Conservation (phyloP, 1,284 basidiomycete genomes). For the Fistulina hepatica region DNA sequence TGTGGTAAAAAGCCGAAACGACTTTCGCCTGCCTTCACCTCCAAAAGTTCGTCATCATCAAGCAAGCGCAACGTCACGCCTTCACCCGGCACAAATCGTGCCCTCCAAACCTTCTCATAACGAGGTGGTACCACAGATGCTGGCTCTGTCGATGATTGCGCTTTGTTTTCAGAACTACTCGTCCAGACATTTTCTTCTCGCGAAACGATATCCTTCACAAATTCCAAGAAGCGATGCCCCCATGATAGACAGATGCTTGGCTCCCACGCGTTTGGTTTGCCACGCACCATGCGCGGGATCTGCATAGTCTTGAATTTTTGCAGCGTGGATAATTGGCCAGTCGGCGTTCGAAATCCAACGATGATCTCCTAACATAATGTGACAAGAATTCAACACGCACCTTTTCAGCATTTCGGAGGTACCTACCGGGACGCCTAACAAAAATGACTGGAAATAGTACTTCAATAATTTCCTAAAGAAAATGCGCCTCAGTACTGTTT, state of each 20-base stretch:
- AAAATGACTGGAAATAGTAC: conserved; percentile 93
- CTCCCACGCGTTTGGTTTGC: conserved; percentile 69
- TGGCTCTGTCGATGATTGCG: no score
- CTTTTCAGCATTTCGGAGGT: neutral
- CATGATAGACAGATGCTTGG: conserved; percentile 67
- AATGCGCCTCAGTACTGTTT: no score
- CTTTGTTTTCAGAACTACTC: neutral
- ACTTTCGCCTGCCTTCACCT: conserved; percentile 38
- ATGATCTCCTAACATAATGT: conserved; percentile 57
- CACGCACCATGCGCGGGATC: conserved; percentile 65
- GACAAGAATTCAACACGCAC: conserved; percentile 3
- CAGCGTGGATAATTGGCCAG: conserved; percentile 52
- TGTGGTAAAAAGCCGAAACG: conserved; percentile 63
- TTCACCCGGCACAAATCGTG: conserved; percentile 44
- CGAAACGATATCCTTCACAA: conserved; percentile 34
- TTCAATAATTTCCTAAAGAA: conserved; percentile 75
- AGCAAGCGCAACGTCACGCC: conserved; percentile 40
- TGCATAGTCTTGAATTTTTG: conserved; percentile 64
- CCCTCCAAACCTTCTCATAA: conserved; percentile 52
- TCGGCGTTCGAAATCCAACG: conserved; percentile 83
- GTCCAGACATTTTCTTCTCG: neutral
- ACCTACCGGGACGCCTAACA: conserved; percentile 81
- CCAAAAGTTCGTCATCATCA: conserved; percentile 35
- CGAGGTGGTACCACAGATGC: no score
- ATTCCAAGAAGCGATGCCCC: conserved; percentile 53